These are phyloP conservation scores for Letharia lupina DNA, from an alignment of 495 filamentous ascomycete species.

Conservation along the genomic window DNA sequence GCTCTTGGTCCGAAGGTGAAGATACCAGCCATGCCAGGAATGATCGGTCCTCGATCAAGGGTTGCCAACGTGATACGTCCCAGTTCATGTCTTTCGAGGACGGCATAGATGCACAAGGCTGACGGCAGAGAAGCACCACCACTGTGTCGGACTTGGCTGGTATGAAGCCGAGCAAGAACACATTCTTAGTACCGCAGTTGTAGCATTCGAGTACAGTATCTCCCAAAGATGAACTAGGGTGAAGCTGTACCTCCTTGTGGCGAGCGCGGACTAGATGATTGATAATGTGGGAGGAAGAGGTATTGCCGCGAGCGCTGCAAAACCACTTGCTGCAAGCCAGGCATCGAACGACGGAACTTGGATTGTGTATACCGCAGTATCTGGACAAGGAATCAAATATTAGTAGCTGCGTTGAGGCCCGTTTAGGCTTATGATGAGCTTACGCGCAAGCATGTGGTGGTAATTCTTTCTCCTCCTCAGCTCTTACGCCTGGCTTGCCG, in stretches of 20 bases:
- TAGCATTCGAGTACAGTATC: conserved; percentile 98
- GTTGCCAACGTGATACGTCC: conserved; percentile 97
- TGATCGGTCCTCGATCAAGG: conserved; percentile 91
- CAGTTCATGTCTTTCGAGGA: conserved; percentile 99
- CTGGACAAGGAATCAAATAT: conserved; percentile 35
- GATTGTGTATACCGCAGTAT: conserved; percentile 96
- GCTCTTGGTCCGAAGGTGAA: conserved; percentile 85
- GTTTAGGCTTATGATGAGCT: conserved; percentile 33
- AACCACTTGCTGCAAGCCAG: conserved; percentile 97
- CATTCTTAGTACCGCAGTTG: conserved; percentile 98
- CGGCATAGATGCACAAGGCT: conserved; percentile 87
- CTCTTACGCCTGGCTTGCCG: conserved; percentile 52
- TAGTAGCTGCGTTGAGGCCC: conserved; percentile 17
- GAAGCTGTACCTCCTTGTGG: conserved; percentile 97
- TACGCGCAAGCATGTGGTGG: conserved; percentile 95
- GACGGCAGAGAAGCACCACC: conserved; percentile 91
- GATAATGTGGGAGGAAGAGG: conserved; percentile 94
- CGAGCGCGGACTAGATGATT: conserved; percentile 96
- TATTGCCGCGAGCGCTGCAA: conserved; percentile 94
- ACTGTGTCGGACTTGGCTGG: conserved; percentile 99
- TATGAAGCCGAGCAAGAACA: conserved; percentile 98
- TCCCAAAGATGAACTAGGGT: conserved; percentile 88
- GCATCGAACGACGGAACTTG: conserved; percentile 92
- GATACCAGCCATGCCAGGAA: conserved; percentile 93
- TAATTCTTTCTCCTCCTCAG: conserved; percentile 84